phyloP scores from a whole-genome alignment of 1,139 yeast species.

The Yamadazyma epiphylla region DNA sequence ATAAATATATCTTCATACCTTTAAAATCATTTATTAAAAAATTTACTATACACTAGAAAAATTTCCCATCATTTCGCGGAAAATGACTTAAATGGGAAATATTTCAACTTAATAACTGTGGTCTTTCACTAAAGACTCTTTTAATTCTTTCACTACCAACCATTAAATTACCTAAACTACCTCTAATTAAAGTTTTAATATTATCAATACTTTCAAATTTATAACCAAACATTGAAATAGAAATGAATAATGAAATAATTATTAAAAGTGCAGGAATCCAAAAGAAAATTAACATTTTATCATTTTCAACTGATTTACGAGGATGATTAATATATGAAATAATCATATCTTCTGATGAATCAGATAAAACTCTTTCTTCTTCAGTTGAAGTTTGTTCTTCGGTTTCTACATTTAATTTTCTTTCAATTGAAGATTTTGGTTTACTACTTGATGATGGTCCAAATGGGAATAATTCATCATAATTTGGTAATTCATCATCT shows the following conservation, averaged over 20 bases:
- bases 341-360: conserved; percentile 51
- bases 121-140: conserved; percentile 38
- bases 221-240: conserved; percentile 51
- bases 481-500: conserved; percentile 60
- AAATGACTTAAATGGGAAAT: too few species aligned
- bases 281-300: conserved; percentile 81
- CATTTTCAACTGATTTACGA: conserved; percentile 69
- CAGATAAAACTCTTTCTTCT: conserved; percentile 21
- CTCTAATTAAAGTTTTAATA: conserved; percentile 48
- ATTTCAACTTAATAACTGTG: conserved; percentile 1
- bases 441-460: conserved; percentile 35
- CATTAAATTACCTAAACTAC: conserved; percentile 56
- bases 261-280: conserved; percentile 73
- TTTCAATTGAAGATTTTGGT: conserved; percentile 35
- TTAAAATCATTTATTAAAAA: not conserved
- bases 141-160: conserved; percentile 69
- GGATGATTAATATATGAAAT: conserved; percentile 54
- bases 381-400: conserved; percentile 3
- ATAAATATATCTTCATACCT: conserved; percentile 8
- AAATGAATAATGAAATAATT: conserved; percentile 48
- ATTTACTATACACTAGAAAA: conserved; percentile 3
- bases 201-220: conserved; percentile 35
- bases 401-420: conserved; percentile 21
- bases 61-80: not conserved
- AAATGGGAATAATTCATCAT: conserved; percentile 79